A percentile compares a stretch with the other conserved stretches of the same genome.
These are phyloP conservation scores for Ephemerocybe angulata DNA, from an alignment of 768 basidiomycete genomes.

Conservation along the genomic window DNA sequence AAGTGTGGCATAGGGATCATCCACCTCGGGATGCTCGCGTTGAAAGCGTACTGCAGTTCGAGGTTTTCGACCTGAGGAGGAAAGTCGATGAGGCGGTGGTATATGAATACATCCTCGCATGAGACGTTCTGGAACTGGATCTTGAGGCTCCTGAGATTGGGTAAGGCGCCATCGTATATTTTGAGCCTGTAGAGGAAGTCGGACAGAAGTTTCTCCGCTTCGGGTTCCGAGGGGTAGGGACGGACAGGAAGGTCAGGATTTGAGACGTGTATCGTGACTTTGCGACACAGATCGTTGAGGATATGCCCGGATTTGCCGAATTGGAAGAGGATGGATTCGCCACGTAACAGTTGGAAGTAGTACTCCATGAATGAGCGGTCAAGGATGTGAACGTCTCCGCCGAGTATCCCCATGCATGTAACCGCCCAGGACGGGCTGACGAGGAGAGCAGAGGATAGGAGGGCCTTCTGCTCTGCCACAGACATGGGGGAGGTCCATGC, in stretches of 20 bases:
- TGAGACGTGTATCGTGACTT: neutral
- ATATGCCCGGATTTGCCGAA: neutral
- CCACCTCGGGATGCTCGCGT: neutral
- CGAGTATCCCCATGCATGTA: neutral
- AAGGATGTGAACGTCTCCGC: neutral
- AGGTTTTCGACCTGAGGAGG: neutral
- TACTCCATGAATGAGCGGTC: neutral
- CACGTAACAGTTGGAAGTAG: neutral
- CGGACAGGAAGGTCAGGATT: neutral
- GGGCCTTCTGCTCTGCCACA: neutral
- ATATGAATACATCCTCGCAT: conserved; percentile 3
- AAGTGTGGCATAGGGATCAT: conserved; percentile 6
- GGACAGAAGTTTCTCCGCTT: conserved; percentile 8
- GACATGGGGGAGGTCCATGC: neutral
- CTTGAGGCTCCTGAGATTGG: conserved; percentile 2
- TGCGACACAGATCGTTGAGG: neutral
- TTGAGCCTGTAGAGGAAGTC: conserved; percentile 1
- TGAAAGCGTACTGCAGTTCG: conserved; percentile 3
- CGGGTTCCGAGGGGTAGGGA: neutral
- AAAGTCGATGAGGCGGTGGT: conserved; percentile 6
- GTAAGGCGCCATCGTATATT: neutral
- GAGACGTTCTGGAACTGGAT: conserved; percentile 3
- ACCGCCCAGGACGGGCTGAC: neutral
- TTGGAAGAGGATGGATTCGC: neutral
- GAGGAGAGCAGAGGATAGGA: neutral